Conservation (phyloP, 2,329 filamentous ascomycete genomes). For the Calonectria leucothoes region DNA sequence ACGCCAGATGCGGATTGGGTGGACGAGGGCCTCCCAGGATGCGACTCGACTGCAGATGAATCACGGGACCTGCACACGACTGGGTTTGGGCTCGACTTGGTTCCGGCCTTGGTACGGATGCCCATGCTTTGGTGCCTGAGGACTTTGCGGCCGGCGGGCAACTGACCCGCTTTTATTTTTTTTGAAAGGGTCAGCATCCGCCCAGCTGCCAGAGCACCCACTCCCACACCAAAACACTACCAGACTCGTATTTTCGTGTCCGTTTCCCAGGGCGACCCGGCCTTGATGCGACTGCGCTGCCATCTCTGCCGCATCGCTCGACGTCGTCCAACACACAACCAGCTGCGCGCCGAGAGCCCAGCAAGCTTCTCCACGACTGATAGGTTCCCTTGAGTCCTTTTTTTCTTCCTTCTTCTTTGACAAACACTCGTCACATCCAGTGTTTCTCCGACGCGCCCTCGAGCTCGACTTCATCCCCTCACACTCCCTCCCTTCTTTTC, state of each 20-base stretch:
- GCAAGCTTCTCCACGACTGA: conserved; percentile 21
- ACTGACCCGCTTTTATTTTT: conserved; percentile 28
- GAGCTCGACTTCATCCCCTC: conserved; percentile 26
- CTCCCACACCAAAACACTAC: conserved; percentile 43
- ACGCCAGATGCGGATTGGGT: not conserved
- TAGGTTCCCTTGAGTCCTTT: conserved; percentile 17
- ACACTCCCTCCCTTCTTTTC: conserved; percentile 10
- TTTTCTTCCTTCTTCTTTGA: conserved; percentile 21
- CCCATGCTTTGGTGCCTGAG: conserved; percentile 24
- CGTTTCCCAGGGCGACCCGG: conserved; percentile 45
- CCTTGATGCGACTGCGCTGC: conserved; percentile 43
- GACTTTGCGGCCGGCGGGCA: conserved; percentile 3
- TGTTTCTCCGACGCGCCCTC: conserved; percentile 24
- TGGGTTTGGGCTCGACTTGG: not conserved
- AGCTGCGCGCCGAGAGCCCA: conserved; percentile 30
- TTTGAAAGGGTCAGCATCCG: conserved; percentile 37
- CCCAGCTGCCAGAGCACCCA: conserved; percentile 29
- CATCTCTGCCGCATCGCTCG: conserved; percentile 41
- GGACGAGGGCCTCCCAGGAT: conserved; percentile 11
- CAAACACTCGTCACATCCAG: conserved; percentile 15
- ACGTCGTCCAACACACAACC: conserved; percentile 31
- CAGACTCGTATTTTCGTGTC: conserved; percentile 42
- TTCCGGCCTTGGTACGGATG: not conserved
- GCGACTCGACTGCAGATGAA: conserved; percentile 15
- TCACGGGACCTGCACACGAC: conserved; percentile 33